These are phyloP conservation scores for Aureobasidium sp. DNA, from an alignment of 2,329 filamentous ascomycete species.

Conservation along the genomic window DNA sequence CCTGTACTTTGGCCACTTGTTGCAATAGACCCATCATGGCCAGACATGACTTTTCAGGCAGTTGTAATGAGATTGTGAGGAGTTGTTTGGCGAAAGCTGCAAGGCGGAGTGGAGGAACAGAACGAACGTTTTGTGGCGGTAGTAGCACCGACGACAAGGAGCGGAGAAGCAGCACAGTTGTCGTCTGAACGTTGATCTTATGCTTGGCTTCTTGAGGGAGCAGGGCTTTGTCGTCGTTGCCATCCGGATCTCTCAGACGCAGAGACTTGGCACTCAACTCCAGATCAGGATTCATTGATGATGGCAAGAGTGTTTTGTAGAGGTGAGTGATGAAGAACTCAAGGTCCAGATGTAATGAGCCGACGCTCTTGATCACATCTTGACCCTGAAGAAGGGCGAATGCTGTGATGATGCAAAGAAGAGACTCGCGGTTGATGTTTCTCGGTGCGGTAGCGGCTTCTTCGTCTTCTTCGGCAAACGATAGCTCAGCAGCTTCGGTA, in stretches of 20 bases:
- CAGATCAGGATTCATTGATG: conserved; percentile 75
- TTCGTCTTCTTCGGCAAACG: conserved; percentile 34
- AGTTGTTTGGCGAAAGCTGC: conserved; percentile 91
- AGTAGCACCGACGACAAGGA: conserved; percentile 76
- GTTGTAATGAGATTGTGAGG: conserved; percentile 68
- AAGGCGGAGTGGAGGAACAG: conserved; percentile 73
- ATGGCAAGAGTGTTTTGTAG: conserved; percentile 74
- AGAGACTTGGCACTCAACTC: conserved; percentile 62
- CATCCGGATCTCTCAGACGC: conserved; percentile 9
- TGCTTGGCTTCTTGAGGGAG: conserved; percentile 30
- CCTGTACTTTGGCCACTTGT: conserved; percentile 72
- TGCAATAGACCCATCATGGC: conserved; percentile 70
- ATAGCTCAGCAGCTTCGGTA: conserved; percentile 45
- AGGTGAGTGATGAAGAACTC: conserved; percentile 93
- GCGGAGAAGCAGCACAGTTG: conserved; percentile 81
- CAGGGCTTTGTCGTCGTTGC: background rate
- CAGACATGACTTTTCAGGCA: conserved; percentile 81
- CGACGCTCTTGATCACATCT: conserved; percentile 76
- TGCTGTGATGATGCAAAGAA: conserved; percentile 92
- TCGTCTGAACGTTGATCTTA: conserved; percentile 91
- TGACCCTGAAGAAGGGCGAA: conserved; percentile 95
- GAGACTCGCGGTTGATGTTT: conserved; percentile 73
- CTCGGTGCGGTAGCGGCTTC: conserved; percentile 41
- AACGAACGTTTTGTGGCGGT: conserved; percentile 62
- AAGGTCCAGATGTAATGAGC: conserved; percentile 77